phyloP scores from a whole-genome alignment of 371 early-diverging fungal species.

The Lichtheimia hyalospora region DNA sequence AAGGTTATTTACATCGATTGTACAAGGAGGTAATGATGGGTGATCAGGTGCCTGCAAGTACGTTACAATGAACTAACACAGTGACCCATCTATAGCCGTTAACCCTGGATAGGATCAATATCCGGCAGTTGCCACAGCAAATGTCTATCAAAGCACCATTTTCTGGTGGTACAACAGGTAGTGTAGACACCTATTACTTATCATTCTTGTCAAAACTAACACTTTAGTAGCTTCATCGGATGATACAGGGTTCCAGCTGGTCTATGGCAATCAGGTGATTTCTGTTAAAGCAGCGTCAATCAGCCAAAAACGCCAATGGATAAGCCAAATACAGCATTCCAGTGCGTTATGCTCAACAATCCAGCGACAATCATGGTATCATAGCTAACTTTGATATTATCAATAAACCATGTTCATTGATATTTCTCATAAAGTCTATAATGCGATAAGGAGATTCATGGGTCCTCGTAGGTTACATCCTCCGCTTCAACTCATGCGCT shows the following conservation, averaged over 20 bases:
- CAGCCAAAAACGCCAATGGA: constrained; percentile 66
- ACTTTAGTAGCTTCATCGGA: constrained; percentile 22
- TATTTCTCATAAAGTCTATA: too few species aligned
- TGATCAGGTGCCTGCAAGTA: too few species aligned
- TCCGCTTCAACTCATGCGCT: too few species aligned
- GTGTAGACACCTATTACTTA: background rate
- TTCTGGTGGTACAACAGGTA: constrained; percentile 8
- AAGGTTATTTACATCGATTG: constrained; percentile 50
- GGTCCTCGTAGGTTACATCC: too few species aligned
- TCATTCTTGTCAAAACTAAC: constrained; percentile 14
- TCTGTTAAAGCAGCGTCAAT: constrained; percentile 57
- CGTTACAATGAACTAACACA: background rate
- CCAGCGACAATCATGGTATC: constrained; percentile 1
- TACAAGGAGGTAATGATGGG: constrained; percentile 63
- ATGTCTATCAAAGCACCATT: constrained; percentile 36
- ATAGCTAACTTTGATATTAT: too few species aligned
- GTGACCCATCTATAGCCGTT: constrained; percentile 21
- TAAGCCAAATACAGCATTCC: constrained; percentile 53
- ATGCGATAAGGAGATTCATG: too few species aligned
- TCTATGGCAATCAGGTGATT: constrained; percentile 51
- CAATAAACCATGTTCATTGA: too few species aligned
- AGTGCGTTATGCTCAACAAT: constrained; percentile 26
- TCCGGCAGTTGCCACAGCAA: constrained; percentile 26
- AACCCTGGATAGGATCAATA: constrained; percentile 24
- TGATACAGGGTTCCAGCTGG: constrained; percentile 63